Percentiles rank a stretch among this genome's conserved stretches.
Conservation (phyloP, 495 filamentous ascomycete genomes). For the Beverwykella pulmonaria region DNA sequence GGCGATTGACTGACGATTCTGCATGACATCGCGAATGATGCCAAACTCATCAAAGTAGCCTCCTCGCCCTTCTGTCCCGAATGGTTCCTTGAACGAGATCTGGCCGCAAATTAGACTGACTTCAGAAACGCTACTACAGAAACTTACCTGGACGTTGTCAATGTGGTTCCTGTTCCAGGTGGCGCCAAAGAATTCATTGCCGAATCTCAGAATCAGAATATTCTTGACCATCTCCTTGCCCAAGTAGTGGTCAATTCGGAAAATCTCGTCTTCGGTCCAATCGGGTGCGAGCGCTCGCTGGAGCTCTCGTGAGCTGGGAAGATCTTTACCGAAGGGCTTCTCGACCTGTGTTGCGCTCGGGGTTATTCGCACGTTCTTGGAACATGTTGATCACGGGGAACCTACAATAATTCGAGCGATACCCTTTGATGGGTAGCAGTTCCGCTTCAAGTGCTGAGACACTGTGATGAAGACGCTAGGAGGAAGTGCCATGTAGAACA, state of each 20-base stretch:
- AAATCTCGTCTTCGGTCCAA: slow-evolving; percentile 99
- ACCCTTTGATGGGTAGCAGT: slow-evolving; percentile 88
- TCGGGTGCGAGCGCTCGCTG: slow-evolving; percentile 94
- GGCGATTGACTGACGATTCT: slow-evolving; percentile 51
- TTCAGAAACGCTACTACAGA: background rate
- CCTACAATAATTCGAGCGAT: slow-evolving; percentile 91
- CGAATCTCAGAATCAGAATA: slow-evolving; percentile 96
- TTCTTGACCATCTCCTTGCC: slow-evolving; percentile 99
- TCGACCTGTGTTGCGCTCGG: slow-evolving; percentile 67
- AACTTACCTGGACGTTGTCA: slow-evolving; percentile 79
- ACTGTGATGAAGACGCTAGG: slow-evolving; percentile 98
- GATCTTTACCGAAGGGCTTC: slow-evolving; percentile 98
- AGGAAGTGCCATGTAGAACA: slow-evolving; percentile 99
- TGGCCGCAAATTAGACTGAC: slow-evolving; percentile 38
- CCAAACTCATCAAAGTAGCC: slow-evolving; percentile 99
- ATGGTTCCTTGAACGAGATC: slow-evolving; percentile 99
- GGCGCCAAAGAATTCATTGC: slow-evolving; percentile 98
- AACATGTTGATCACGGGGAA: slow-evolving; percentile 1
- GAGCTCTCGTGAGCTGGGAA: slow-evolving; percentile 89
- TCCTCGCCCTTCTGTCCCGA: slow-evolving; percentile 98
- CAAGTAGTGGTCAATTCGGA: slow-evolving; percentile 99
- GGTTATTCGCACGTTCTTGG: background rate
- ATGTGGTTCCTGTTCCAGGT: slow-evolving; percentile 99
- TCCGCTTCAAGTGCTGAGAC: slow-evolving; percentile 93
- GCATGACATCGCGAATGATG: slow-evolving; percentile 92